These are phyloP conservation scores for Phytopythium boreale DNA, from an alignment of 352 stramenopile genomes.

Conservation along the genomic window DNA sequence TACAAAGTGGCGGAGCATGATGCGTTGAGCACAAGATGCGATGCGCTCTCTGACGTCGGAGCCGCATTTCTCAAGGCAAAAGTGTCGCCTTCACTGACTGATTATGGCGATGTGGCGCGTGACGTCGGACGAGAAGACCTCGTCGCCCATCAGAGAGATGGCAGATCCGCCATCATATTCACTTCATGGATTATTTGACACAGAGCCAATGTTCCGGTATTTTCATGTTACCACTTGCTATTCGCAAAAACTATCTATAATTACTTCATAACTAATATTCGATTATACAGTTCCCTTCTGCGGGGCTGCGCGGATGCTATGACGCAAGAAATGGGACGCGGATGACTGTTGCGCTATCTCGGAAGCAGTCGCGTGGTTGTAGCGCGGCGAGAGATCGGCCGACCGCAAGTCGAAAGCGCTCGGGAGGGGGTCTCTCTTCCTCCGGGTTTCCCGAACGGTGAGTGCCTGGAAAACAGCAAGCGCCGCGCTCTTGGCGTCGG, in stretches of 20 bases:
- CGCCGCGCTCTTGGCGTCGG: background rate
- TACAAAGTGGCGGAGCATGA: background rate
- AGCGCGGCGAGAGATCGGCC: slow-evolving; percentile 1
- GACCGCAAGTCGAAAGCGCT: background rate
- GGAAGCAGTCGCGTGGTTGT: background rate
- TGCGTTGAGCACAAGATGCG: background rate
- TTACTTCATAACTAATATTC: too few species aligned
- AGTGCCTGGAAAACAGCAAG: slow-evolving; percentile 6
- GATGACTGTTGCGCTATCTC: background rate
- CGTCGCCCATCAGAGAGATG: background rate
- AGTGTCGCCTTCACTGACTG: background rate
- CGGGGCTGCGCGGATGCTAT: too few species aligned
- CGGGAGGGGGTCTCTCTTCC: background rate
- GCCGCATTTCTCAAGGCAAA: background rate
- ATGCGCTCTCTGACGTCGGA: background rate
- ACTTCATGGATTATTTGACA: too few species aligned
- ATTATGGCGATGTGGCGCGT: too few species aligned
- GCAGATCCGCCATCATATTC: too few species aligned
- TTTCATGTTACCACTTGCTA: too few species aligned
- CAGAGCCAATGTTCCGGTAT: too few species aligned
- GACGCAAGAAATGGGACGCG: background rate
- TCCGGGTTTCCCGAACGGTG: background rate
- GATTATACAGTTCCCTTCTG: background rate
- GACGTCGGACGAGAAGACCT: background rate
- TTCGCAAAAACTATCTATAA: background rate